phyloP scores from a whole-genome alignment of 768 basidiomycete species.

The Naganishia antarctica region DNA sequence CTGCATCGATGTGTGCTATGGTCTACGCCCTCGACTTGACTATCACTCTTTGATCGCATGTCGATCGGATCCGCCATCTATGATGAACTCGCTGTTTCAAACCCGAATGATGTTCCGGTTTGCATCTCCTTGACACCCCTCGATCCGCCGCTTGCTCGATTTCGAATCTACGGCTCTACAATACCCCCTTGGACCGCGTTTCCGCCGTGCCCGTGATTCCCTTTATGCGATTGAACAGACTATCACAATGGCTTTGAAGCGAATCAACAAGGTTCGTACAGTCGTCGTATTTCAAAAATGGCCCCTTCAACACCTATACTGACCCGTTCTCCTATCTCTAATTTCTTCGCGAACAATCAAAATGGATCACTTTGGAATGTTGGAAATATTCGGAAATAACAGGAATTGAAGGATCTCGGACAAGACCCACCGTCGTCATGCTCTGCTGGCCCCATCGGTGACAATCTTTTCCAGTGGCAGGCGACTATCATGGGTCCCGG shows the following conservation, averaged over 20 bases:
- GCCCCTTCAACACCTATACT: no score
- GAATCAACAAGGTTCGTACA: constrained; percentile 87
- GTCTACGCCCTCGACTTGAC: background rate
- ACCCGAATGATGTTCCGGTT: background rate
- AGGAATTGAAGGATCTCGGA: constrained; percentile 99
- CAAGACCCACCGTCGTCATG: constrained; percentile 99
- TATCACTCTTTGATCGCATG: background rate
- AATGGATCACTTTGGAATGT: no score
- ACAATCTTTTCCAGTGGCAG: constrained; percentile 99
- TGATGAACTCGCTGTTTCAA: no score
- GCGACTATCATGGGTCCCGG: constrained; percentile 98
- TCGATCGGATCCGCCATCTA: background rate
- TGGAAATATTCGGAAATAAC: constrained; percentile 7
- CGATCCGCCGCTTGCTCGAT: no score
- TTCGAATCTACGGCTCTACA: no score
- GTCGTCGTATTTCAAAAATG: constrained; percentile 24
- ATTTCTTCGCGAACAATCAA: no score
- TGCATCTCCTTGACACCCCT: no score
- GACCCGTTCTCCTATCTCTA: background rate
- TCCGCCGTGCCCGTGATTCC: background rate
- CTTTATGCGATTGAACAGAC: no score
- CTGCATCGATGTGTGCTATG: no score
- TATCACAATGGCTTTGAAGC: constrained; percentile 81
- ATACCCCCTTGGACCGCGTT: background rate
- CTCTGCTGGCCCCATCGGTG: constrained; percentile 94